Evolutionary conservation across 2,329 filamentous ascomycete genomes (phyloP).

Genomic region (Magnaporthiopsis incrustans): DNA sequence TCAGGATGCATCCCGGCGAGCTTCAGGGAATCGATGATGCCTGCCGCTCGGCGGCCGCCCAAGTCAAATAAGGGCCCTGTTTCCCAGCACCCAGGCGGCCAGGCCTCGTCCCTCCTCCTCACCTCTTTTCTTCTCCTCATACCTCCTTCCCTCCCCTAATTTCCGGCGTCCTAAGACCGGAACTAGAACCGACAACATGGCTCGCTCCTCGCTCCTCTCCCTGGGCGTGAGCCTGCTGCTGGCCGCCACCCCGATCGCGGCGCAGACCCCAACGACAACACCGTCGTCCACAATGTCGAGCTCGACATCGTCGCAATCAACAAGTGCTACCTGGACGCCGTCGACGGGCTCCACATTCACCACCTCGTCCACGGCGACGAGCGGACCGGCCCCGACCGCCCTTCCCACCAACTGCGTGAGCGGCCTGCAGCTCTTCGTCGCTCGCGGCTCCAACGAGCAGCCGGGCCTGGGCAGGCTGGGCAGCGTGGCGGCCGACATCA

Average conservation of each 20-base stretch:
- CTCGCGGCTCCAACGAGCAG: constrained; percentile 16
- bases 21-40: neutral
- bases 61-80: neutral
- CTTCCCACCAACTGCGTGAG: constrained; percentile 10
- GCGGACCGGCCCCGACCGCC: neutral
- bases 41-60: neutral
- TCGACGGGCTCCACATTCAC: neutral
- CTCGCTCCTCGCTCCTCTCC: neutral
- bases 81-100: neutral
- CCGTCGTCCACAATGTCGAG: neutral
- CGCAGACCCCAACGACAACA: neutral
- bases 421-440: constrained; percentile 19
- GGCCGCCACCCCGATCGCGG: neutral
- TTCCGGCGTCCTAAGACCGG: neutral
- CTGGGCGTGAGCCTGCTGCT: neutral
- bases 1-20: neutral
- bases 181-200: neutral
- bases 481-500: constrained; percentile 17
- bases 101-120: neutral
- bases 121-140: neutral
- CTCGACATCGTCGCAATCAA: neutral
- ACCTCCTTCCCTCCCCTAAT: neutral
- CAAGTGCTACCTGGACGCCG: neutral
- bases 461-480: constrained; percentile 16
- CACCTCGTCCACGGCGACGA: neutral